Evolutionary conservation across 2,329 filamentous ascomycete species (phyloP).

Genomic region (Xylariaceae sp.): DNA sequence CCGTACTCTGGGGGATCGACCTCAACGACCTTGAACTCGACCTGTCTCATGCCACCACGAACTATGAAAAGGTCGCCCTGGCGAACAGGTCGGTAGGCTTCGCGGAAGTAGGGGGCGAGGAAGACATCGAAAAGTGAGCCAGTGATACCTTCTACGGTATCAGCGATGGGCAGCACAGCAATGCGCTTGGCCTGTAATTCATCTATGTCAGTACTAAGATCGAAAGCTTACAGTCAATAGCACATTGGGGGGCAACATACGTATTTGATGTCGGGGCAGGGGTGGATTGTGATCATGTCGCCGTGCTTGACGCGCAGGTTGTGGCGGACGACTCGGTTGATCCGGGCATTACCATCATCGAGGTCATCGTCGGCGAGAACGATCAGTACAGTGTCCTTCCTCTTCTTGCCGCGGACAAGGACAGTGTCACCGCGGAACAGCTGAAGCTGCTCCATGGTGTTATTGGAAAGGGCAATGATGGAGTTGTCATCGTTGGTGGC

Average conservation of each 20-base stretch:
- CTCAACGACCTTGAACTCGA: conserved; percentile 99
- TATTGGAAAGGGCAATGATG: conserved; percentile 95
- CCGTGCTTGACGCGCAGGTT: conserved; percentile 98
- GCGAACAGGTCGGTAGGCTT: conserved; percentile 94
- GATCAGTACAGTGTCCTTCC: conserved; percentile 97
- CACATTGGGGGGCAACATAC: conserved; percentile 52
- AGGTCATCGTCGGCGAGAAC: conserved; percentile 96
- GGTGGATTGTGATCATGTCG: conserved; percentile 94
- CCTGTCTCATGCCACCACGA: conserved; percentile 96
- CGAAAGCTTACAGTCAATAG: neutral
- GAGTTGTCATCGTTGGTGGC: conserved; percentile 99
- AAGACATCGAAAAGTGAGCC: conserved; percentile 98
- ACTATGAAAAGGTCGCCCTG: conserved; percentile 98
- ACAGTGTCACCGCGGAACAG: conserved; percentile 99
- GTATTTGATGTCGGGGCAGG: conserved; percentile 99
- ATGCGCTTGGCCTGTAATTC: conserved; percentile 79
- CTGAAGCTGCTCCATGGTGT: conserved; percentile 97
- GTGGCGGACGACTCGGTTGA: conserved; percentile 98
- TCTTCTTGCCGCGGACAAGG: conserved; percentile 98
- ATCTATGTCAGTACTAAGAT: neutral
- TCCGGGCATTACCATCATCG: conserved; percentile 92
- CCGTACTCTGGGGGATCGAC: conserved; percentile 98
- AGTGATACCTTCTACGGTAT: conserved; percentile 95
- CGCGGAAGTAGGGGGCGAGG: conserved; percentile 98
- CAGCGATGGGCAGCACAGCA: conserved; percentile 94